These are phyloP conservation scores for Protomyces pachydermus DNA, from an alignment of 1,139 yeast genomes.

Conservation along the genomic window DNA sequence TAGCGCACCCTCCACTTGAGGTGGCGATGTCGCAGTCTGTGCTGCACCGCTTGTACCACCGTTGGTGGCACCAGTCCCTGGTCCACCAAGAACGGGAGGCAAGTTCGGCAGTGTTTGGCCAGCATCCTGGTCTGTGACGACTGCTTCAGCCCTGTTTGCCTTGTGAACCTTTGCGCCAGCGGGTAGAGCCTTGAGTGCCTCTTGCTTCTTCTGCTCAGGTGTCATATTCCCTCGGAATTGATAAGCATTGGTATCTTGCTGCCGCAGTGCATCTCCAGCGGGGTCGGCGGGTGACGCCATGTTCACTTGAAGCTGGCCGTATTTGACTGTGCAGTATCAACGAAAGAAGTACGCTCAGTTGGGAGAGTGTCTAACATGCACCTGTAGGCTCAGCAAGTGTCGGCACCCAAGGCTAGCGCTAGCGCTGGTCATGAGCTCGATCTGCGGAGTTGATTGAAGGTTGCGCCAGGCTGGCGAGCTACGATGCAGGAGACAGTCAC, in stretches of 20 bases:
- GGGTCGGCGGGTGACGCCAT: background rate
- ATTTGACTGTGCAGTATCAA: background rate
- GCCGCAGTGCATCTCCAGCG: background rate
- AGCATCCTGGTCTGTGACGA: constrained; percentile 3
- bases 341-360: no score
- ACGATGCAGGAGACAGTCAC: no score
- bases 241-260: constrained; percentile 3
- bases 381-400: no score
- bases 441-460: no score
- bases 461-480: no score
- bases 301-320: background rate
- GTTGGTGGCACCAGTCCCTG: background rate
- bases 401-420: no score
- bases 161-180: constrained; percentile 9
- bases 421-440: no score
- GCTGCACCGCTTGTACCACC: background rate
- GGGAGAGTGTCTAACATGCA: no score
- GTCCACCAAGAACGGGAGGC: background rate
- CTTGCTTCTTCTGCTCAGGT: constrained; percentile 21
- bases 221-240: background rate
- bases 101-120: background rate
- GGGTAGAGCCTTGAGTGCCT: constrained; percentile 14
- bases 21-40: background rate
- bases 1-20: background rate
- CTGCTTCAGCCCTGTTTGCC: constrained; percentile 6